Evolutionary conservation across 225 moss, liverwort and hornwort species (phyloP), one percentile per base, ranked within the genome.

Genomic region (Asterella californica): DNA sequence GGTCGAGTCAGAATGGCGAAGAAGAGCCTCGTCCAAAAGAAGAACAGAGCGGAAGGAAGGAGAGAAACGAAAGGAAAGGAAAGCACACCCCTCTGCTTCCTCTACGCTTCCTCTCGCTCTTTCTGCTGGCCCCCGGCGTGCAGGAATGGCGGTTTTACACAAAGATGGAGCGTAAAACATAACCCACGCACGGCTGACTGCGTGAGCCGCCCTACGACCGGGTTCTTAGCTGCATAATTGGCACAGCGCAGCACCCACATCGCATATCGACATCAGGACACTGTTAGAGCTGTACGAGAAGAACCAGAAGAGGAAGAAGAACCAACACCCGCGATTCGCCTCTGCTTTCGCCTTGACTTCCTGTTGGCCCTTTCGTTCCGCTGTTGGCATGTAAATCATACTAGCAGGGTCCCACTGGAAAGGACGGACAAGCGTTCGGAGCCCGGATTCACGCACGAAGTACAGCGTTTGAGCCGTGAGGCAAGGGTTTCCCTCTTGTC

Each of bases 1-100:
- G 50, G 74, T 74, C 52, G 32, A 74, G 71, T 46, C 46, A 71
- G 52, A 74, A 10, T 17, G 29, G 64, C 64, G 27, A 49, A 72
- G 48, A 72, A 25, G n/a, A 50, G 47, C 48, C 72, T 72, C 72
- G 49, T 72, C 47, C 27, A 50, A 25, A 65, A 65, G 65, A 65
- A 65, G n/a, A n/a, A 25, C 11, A 24, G 59, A 21, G 59, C 59
- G 59, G 65, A 30, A 30, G 33, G 65, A 65, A 73, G 47, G 52
- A 73, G 15, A 4, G 25, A 29, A 32, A 32, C 24, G 70, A 9
- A 69, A 52, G 48, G 48, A 53, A 24, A 33, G 29, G 64, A 64
- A 32, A 15, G 32, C 34, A 36, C 50, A 32, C 10, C 29, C 32
- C 27, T 32, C 52, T 24, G 52, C 52, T 48, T 74, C 32, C 52